Evolutionary conservation across 495 filamentous ascomycete species (phyloP), one percentile per base, ranked within the genome.

Genomic region (Arthonia radiata): DNA sequence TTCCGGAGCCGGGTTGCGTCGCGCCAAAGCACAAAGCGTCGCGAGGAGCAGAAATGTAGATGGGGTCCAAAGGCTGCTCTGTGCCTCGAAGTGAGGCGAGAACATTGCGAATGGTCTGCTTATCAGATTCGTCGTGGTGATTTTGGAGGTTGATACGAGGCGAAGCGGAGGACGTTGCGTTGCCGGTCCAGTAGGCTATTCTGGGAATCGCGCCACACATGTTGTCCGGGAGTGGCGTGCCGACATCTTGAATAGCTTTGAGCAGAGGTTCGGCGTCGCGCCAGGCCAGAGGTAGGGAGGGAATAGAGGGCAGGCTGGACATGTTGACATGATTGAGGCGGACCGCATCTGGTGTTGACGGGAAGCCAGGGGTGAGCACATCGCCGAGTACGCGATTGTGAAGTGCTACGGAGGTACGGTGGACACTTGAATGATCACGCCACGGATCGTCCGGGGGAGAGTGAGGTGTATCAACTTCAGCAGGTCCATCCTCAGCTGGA

Each of bases 1-100:
- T 92, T 9, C 83, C 89, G 27, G 74, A 78, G 30, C 77, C 75
- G 0, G 89, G 77, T 34, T 81, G 73, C 1, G 64, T 64, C 28
- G 79, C 78, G 31, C 89, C 83, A 39, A 89, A 74, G 29, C 78
- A 73, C 79, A 76, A 93, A 5, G 80, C 69, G 43, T 97, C 86
- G 12, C 86, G 77, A 43, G 92, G 86, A 42, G 81, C 91, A 14
- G 86, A 89, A 30, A 97, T 59, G 28, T 90, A 74, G 40, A 97
- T 70, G 26, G 69, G 71, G 49, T 92, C 90, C 27, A 81, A 66
- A 2, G 53, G 56, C 36, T 81, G 67, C 37, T 94, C 86, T 16
- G 73, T 44, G n/a, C 86, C 86, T 3, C 51, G 37, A 27, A 97
- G 83, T 25, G 62, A 57, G 13, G 75, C 86, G 26, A 86, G 59